Conservation (phyloP, 169 alveolate species). For the Plasmodium relictum region DNA sequence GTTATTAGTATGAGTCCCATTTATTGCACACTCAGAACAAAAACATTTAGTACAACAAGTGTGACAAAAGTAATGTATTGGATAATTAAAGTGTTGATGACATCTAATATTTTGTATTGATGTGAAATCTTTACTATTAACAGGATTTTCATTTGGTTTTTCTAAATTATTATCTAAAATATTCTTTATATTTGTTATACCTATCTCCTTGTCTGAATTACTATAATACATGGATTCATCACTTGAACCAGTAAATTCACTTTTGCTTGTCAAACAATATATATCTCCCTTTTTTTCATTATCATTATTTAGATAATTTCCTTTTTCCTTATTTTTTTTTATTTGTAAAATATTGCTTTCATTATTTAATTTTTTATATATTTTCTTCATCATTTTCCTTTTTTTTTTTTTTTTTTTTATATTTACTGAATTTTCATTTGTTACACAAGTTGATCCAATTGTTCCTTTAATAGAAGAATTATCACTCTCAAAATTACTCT, state of each 20-base stretch:
- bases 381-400: not conserved
- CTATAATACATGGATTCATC: not conserved
- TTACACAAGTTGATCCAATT: conserved; percentile 20
- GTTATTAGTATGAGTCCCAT: conserved; percentile 76
- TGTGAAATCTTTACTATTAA: conserved; percentile 53
- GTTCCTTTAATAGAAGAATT: conserved; percentile 53
- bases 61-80: conserved; percentile 87
- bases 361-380: not conserved
- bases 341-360: not conserved
- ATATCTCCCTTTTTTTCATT: conserved; percentile 6
- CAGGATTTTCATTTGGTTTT: conserved; percentile 1
- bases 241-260: not conserved
- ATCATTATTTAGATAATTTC: not conserved
- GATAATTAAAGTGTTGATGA: conserved; percentile 84
- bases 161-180: not conserved
- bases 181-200: conserved; percentile 27
- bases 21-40: conserved; percentile 87
- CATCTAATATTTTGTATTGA: conserved; percentile 84
- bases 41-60: conserved; percentile 82
- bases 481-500: conserved; percentile 58
- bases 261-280: conserved; percentile 18
- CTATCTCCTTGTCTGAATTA: conserved; percentile 36
- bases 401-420: conserved; percentile 7
- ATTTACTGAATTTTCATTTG: not conserved
- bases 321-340: not conserved